Evolutionary conservation across 1,284 basidiomycete genomes (phyloP).

Genomic region (Lentinula novae-zelandiae): DNA sequence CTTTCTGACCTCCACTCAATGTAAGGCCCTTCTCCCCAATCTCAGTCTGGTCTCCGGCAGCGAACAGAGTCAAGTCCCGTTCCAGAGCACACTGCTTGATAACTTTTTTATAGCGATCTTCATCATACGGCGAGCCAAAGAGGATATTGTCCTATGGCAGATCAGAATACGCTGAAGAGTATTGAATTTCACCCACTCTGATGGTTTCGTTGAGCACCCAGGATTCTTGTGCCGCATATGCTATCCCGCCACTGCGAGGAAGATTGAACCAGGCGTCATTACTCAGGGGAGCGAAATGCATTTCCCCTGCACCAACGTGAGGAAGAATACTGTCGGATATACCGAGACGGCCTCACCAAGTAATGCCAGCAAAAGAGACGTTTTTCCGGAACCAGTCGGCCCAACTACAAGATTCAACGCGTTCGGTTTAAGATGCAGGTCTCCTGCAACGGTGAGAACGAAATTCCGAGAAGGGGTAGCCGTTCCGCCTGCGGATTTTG

Average conservation of each 20-base stretch:
- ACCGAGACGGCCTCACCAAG: constrained; percentile 57
- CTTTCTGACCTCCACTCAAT: constrained; percentile 63
- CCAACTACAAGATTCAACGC: constrained; percentile 62
- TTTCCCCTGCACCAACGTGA: constrained; percentile 54
- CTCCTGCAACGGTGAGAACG: constrained; percentile 41
- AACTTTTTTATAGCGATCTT: constrained; percentile 69
- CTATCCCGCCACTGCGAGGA: constrained; percentile 62
- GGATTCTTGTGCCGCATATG: constrained; percentile 77
- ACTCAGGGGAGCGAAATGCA: constrained; percentile 56
- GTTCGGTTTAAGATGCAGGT: constrained; percentile 52
- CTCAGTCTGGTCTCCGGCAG: constrained; percentile 72
- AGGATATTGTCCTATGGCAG: constrained; percentile 70
- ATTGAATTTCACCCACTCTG: constrained; percentile 20
- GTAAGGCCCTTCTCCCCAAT: constrained; percentile 59
- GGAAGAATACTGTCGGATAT: constrained; percentile 52
- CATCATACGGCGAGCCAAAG: constrained; percentile 74
- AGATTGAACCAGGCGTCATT: constrained; percentile 56
- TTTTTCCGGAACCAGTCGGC: constrained; percentile 44
- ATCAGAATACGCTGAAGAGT: not conserved
- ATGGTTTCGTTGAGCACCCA: constrained; percentile 64
- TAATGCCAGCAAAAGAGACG: constrained; percentile 52
- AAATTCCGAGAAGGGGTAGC: constrained; percentile 37
- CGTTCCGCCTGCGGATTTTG: constrained; percentile 20
- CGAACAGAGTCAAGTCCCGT: constrained; percentile 53
- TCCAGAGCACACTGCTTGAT: constrained; percentile 54